Evolutionary conservation across 2,329 filamentous ascomycete genomes (phyloP).

Genomic region (Neofusicoccum cordaticola): DNA sequence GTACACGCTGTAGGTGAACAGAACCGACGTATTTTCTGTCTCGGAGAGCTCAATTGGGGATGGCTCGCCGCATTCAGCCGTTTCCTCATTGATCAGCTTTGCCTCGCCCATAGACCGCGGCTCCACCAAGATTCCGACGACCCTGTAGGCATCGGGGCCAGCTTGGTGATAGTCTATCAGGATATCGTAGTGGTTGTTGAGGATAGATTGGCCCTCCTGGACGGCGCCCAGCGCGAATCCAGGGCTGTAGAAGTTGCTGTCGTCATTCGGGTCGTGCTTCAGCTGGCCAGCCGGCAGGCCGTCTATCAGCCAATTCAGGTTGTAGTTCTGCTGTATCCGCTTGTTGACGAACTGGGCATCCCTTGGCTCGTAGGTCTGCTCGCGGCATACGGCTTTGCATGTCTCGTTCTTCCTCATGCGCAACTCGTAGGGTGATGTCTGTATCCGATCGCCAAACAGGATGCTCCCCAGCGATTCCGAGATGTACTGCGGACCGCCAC

Average conservation of each 20-base stretch:
- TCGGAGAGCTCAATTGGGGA: slow-evolving; percentile 63
- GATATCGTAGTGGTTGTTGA: slow-evolving; percentile 98
- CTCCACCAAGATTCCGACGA: slow-evolving; percentile 88
- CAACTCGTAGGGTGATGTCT: slow-evolving; percentile 90
- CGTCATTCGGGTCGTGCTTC: slow-evolving; percentile 71
- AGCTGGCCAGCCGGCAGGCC: slow-evolving; percentile 87
- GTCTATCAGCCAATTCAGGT: slow-evolving; percentile 93
- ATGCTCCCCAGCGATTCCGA: slow-evolving; percentile 93
- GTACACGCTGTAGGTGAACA: slow-evolving; percentile 88
- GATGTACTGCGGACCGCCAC: slow-evolving; percentile 72
- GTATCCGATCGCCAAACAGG: slow-evolving; percentile 93
- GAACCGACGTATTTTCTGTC: slow-evolving; percentile 63
- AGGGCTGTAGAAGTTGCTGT: slow-evolving; percentile 81
- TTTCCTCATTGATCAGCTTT: slow-evolving; percentile 49
- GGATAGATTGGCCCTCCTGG: slow-evolving; percentile 49
- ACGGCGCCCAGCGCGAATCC: slow-evolving; percentile 74
- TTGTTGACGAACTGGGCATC: slow-evolving; percentile 77
- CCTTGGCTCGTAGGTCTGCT: slow-evolving; percentile 62
- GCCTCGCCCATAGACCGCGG: slow-evolving; percentile 68
- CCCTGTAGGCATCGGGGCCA: slow-evolving; percentile 68
- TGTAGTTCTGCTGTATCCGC: slow-evolving; percentile 81
- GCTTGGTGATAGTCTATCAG: slow-evolving; percentile 88
- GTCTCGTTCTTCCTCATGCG: slow-evolving; percentile 83
- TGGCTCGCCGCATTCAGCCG: slow-evolving; percentile 62
- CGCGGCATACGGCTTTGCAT: slow-evolving; percentile 76